Conservation (phyloP, 139 green algal genomes). For the Mychonastes homosphaera region DNA sequence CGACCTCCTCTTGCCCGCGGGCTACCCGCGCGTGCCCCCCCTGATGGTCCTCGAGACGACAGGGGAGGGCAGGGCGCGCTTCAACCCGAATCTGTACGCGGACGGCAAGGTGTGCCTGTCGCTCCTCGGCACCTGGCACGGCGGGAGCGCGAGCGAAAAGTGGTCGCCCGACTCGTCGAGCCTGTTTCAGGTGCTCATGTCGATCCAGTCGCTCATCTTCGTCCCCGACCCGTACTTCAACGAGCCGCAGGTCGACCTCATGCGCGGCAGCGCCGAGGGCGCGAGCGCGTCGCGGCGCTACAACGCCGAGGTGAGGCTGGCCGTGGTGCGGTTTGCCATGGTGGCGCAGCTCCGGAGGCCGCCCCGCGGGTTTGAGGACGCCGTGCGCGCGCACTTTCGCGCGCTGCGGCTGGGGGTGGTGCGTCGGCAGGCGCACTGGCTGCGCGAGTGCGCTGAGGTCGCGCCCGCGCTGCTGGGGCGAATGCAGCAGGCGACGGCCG, state of each 20-base stretch:
- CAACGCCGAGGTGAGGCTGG: slow-evolving; percentile 47
- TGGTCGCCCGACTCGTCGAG: slow-evolving; percentile 54
- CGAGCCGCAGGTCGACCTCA: slow-evolving; percentile 46
- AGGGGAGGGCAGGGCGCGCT: slow-evolving; percentile 46
- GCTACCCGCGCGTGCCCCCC: slow-evolving; percentile 66
- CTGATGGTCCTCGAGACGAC: slow-evolving; percentile 63
- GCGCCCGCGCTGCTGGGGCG: not conserved
- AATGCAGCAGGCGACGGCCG: slow-evolving; percentile 5
- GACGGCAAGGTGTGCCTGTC: slow-evolving; percentile 82
- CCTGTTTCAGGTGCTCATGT: slow-evolving; percentile 71
- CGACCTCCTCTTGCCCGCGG: slow-evolving; percentile 64
- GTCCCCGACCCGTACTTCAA: slow-evolving; percentile 40
- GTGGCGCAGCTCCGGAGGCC: slow-evolving; percentile 46
- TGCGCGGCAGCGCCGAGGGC: slow-evolving; percentile 39
- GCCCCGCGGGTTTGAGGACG: slow-evolving; percentile 49
- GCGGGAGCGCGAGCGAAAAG: slow-evolving; percentile 46
- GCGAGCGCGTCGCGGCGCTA: slow-evolving; percentile 23
- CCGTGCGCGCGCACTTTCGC: slow-evolving; percentile 17
- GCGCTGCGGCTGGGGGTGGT: not conserved
- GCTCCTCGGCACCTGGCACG: slow-evolving; percentile 72
- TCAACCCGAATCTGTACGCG: slow-evolving; percentile 83
- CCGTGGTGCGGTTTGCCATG: slow-evolving; percentile 60
- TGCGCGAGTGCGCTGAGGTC: not conserved
- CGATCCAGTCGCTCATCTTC: slow-evolving; percentile 50
- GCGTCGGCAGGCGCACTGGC: not conserved